Evolutionary conservation across 768 basidiomycete genomes (phyloP).

Genomic region (Lactarius sanguifluus): DNA sequence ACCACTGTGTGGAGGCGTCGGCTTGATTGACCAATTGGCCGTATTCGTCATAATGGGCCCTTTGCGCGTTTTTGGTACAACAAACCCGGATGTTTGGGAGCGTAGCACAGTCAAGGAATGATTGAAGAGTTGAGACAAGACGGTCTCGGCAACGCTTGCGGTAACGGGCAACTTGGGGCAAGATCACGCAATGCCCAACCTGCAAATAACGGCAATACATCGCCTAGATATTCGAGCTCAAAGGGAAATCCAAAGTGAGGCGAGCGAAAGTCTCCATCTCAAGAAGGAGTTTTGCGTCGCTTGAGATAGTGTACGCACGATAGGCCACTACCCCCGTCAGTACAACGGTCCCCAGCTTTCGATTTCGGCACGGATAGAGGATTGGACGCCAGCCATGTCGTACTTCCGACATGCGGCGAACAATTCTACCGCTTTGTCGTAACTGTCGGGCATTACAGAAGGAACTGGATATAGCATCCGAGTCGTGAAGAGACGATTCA

Average conservation of each 20-base stretch:
- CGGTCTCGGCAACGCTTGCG: neutral
- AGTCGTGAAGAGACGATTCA: slow-evolving; percentile 10
- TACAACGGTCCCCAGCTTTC: neutral
- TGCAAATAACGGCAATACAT: neutral
- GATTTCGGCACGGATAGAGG: neutral
- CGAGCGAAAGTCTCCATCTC: neutral
- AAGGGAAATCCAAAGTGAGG: neutral
- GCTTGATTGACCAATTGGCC: too few relatives aligned
- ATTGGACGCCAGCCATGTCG: slow-evolving; percentile 26
- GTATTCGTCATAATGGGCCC: too few relatives aligned
- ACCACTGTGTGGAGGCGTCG: neutral
- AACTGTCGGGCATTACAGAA: neutral
- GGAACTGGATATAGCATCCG: slow-evolving; percentile 4
- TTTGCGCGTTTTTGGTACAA: neutral
- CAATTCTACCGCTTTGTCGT: slow-evolving; percentile 5
- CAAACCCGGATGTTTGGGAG: neutral
- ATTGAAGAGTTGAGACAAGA: neutral
- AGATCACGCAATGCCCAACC: slow-evolving; percentile 11
- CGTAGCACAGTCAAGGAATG: neutral
- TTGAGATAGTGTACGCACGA: slow-evolving; percentile 26
- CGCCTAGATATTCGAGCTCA: slow-evolving; percentile 3
- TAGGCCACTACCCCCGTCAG: slow-evolving; percentile 12
- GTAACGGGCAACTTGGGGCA: neutral
- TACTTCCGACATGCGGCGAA: slow-evolving; percentile 31
- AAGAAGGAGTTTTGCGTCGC: neutral